Evolutionary conservation across 305 asterid genomes (phyloP), one percentile per base, ranked within the genome.

Genomic region (Andrographis paniculata): DNA sequence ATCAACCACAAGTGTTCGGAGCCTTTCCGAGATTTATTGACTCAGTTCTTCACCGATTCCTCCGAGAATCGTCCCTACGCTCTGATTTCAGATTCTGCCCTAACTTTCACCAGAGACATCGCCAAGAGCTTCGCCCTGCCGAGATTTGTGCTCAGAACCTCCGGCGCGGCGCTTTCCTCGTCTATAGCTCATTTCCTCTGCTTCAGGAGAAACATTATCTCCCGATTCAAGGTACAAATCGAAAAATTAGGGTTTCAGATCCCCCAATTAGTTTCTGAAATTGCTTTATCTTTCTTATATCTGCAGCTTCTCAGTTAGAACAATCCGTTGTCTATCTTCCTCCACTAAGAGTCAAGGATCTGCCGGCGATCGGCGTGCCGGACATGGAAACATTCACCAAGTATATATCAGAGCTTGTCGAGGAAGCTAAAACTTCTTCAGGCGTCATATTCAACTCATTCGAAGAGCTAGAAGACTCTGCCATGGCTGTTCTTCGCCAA

Each of bases 121-220:
- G 62, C 61, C 1, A 30, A 41, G 27, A 22, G 61, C 15, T 42
- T 61, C 31, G 46, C 31, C 43, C 50, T 61, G 9, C 61, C 31
- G 15, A 53, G 62, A 33, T 38, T 47, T 24, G 67, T 61, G 46
- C 15, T 61, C n/a, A 46, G 67, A 22, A 61, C 67, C 27, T 40
- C 60, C 17, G 45, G 66, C 33, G 27, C 10, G 46, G 48, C 3
- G 39, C 39, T 40, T 52, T 60, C 44, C 24, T 50, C 16, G 46
- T 17, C 20, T 40, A 39, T 16, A 14, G 13, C 21, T 22, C 48
- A 1, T 22, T 52, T 21, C 47, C 57, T 9, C 9, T 40, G 35
- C 57, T 52, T 37, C 37, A 37, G 21, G 57, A 38, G 42, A 37
- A 52, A 23, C 47, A 43, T n/a, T 39, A 37, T 17, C 42, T 49